Evolutionary conservation across 768 basidiomycete species (phyloP), one percentile per base, ranked within the genome.

Genomic region (Leccinum fibrillosum): DNA sequence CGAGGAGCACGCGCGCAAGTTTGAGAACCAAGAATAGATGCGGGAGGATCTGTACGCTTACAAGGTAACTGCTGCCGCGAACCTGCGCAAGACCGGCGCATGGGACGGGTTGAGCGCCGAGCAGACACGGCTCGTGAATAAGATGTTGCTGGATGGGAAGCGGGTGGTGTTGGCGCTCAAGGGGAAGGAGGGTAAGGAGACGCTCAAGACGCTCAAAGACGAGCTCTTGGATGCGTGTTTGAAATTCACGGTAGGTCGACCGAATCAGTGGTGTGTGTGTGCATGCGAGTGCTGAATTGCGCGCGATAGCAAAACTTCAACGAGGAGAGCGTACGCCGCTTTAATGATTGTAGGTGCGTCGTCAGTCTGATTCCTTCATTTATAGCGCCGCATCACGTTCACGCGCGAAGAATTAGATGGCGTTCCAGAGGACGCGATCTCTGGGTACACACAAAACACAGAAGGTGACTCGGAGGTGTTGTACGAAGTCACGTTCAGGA

Each of bases 401-500:
- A 89, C 86, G 0, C 74, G 73, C 23, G 83, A 88, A 59, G 88
- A 93, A 66, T 80, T 94, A 44, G 84, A 86, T 54, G 92, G 92
- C 28, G 86, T 95, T 23, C 90, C 90, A 1, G 76, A 78, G 21
- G 89, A 91, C 65, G 89, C 92, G 17, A 69, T 92, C 19, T 85
- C 85, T 42, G 90, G 92, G 4, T 93, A 85, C 66, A 76, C 76
- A 26, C 87, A 88, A 66, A 83, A 82, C 49, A 81, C 77, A 0
- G 84, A 85, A 58, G 82, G 73, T 35, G 78, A 67, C 60, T n/a
- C n/a, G n/a, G 78, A 79, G 53, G 84, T 82, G 48, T 69, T 86
- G 2, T 88, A 84, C 71, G 84, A 88, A 49, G 82, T 90, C 35
- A 89, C 89, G 1, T 89, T 80, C 78, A 92, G 91, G 74, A 88